Percentiles rank a stretch among this genome's conserved stretches.
Evolutionary conservation across 345 rosid genomes (phyloP).

Genomic region (Sonneratia alba): DNA sequence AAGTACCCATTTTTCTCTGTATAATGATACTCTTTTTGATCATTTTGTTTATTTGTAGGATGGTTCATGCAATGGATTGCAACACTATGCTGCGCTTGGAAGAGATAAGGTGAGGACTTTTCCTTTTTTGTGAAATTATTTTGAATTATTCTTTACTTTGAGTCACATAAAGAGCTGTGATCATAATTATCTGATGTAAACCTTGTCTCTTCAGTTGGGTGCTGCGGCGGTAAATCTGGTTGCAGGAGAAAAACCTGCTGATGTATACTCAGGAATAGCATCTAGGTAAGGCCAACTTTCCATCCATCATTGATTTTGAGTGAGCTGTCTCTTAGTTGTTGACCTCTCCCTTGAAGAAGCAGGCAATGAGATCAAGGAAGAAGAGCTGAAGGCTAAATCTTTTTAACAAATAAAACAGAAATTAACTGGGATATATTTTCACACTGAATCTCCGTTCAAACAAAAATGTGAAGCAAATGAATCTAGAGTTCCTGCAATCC

Average conservation of each 20-base stretch:
- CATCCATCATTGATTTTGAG: neutral
- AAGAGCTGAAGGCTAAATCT: neutral
- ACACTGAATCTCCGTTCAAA: neutral
- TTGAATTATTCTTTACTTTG: conserved; percentile 12
- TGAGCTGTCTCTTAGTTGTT: conserved; percentile 1
- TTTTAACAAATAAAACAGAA: neutral
- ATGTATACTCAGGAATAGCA: conserved; percentile 92
- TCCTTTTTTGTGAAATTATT: conserved; percentile 9
- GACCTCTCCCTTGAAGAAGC: neutral
- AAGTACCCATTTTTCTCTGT: neutral
- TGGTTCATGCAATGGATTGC: conserved; percentile 99
- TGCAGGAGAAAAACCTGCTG: conserved; percentile 79
- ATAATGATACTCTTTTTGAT: neutral
- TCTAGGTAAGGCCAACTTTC: conserved; percentile 31
- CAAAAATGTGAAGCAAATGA: neutral
- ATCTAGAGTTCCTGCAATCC: neutral
- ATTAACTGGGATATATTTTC: neutral
- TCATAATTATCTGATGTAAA: neutral
- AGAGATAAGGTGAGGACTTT: conserved; percentile 74
- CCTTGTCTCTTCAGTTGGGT: conserved; percentile 50
- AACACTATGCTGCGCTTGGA: conserved; percentile 99
- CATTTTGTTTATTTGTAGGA: conserved; percentile 39
- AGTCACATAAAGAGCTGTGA: neutral
- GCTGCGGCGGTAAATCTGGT: conserved; percentile 97
- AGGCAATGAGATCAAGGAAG: neutral